Evolutionary conservation across 2,329 filamentous ascomycete genomes (phyloP), one percentile per base, ranked within the genome.

Genomic region (Colletotrichum sp.): DNA sequence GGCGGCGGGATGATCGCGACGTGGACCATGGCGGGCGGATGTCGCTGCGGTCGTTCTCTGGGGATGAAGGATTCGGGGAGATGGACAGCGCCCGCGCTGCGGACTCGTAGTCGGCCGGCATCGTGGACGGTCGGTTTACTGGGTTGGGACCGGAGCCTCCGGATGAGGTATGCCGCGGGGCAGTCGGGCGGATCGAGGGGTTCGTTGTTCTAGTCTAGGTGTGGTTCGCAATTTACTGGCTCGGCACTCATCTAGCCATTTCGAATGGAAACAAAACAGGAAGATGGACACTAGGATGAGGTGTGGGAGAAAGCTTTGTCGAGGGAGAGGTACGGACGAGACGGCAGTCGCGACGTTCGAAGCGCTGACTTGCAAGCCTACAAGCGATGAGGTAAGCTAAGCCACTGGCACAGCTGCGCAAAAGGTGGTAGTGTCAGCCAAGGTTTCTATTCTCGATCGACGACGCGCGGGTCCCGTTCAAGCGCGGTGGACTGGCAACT

Each of bases 31-130:
- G 88, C 30, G 90, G 89, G 8, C 87, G 83, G 70, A 86, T 85
- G 73, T 88, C 87, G 32, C 85, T 84, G 76, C 88, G 85, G 36
- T 79, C 59, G 81, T 81, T 76, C 13, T 65, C 62, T 16, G 79
- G 82, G 18, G 82, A 82, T 39, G 78, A 82, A 55, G 81, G 82
- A 79, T 44, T 81, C 80, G 85, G 83, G 32, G 86, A 85, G 69
- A 90, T 81, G 75, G 88, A 86, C 49, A 90, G 87, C 62, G 87
- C 88, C 79, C 86, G 88, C 72, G 88, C 89, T 76, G 89, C 85
- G 74, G 88, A 88, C 62, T 83, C 82, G 82, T 89, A 89, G 84
- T 91, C 87, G 80, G 87, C 86, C 39, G 89, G 88, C 89, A 91
- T 91, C 39, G 73, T n/a, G 32, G 36, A 36, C 69, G 60, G 30